Conservation (phyloP, 768 basidiomycete genomes). For the Lactifluus piperatus region DNA sequence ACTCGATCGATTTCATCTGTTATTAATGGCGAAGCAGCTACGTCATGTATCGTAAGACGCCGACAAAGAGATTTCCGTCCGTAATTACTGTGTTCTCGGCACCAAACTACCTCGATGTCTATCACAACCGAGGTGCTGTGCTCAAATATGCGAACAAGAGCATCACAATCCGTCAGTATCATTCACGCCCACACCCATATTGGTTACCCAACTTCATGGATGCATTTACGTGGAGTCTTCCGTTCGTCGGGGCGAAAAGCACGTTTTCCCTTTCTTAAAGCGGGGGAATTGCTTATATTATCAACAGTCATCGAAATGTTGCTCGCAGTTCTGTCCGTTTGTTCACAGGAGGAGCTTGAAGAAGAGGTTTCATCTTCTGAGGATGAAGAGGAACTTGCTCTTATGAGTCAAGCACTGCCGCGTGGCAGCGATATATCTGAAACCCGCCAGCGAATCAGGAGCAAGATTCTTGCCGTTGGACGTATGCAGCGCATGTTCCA, state of each 20-base stretch:
- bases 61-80: conserved; percentile 89
- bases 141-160: conserved; percentile 96
- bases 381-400: conserved; percentile 29
- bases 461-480: conserved; percentile 89
- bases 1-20: background rate
- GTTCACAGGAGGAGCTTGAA: conserved; percentile 93
- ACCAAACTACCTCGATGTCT: conserved; percentile 93
- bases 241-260: conserved; percentile 99
- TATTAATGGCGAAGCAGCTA: conserved; percentile 38
- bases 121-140: conserved; percentile 94
- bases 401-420: conserved; percentile 21
- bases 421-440: conserved; percentile 36
- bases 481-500: conserved; percentile 87
- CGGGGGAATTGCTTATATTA: background rate
- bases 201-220: conserved; percentile 99
- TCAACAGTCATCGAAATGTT: conserved; percentile 90
- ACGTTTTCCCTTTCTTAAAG: conserved; percentile 23
- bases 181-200: conserved; percentile 57
- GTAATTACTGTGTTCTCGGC: conserved; percentile 98
- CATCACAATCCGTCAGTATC: conserved; percentile 71
- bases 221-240: conserved; percentile 97
- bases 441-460: conserved; percentile 75
- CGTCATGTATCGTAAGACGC: conserved; percentile 93
- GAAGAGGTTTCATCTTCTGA: conserved; percentile 44
- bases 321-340: conserved; percentile 91